A percentile compares a stretch with the other conserved stretches of the same genome.
phyloP scores from a whole-genome alignment of 352 stramenopile species.

The Phytophthora constricta region DNA sequence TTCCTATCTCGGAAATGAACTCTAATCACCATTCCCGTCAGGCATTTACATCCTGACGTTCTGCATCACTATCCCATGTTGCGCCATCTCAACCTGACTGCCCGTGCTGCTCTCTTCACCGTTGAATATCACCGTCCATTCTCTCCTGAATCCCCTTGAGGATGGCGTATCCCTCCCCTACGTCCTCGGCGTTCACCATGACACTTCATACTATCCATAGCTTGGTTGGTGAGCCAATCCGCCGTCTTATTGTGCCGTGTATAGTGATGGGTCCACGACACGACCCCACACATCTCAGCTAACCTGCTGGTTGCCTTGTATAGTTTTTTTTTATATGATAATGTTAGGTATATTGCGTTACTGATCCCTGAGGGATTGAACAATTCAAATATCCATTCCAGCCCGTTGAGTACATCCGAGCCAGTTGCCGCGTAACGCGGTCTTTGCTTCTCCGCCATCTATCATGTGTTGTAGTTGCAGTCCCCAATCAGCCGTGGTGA shows the following conservation, averaged over 20 bases:
- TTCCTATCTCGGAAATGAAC: no score
- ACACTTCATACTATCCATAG: not conserved
- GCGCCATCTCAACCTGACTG: not conserved
- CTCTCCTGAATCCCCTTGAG: not conserved
- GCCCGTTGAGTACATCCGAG: no score
- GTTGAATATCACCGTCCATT: not conserved
- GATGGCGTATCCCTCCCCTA: no score
- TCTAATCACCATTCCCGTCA: no score
- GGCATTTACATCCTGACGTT: no score
- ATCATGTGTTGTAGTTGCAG: no score
- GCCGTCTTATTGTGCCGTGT: not conserved
- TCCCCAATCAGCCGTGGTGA: no score
- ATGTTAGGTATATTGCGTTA: no score
- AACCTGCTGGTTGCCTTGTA: not conserved
- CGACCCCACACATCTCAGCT: not conserved
- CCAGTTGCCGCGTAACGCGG: no score
- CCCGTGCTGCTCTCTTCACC: not conserved
- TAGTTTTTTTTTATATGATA: not conserved
- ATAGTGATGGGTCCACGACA: slow-evolving; percentile 3
- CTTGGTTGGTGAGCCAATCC: not conserved
- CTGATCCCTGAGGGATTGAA: not conserved
- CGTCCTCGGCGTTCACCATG: no score
- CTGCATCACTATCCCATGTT: not conserved
- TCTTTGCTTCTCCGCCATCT: no score
- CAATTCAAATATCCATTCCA: no score